Conservation (phyloP, 306 rosid species). For the Alnus glutinosa region DNA sequence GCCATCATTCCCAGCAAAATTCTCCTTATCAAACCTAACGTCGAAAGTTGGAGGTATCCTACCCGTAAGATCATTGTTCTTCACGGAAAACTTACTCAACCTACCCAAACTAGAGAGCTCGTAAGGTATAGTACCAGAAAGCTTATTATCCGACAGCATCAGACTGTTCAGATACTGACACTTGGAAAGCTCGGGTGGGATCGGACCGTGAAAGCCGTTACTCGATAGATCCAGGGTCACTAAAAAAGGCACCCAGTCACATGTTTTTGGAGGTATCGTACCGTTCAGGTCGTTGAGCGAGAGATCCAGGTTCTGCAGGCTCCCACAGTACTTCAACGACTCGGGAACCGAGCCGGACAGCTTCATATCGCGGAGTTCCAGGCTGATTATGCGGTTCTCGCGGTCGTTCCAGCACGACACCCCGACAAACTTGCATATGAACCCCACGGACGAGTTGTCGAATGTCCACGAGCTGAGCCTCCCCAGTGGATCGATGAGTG, state of each 20-base stretch:
- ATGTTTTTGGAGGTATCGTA: constrained; percentile 57
- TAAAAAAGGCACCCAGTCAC: constrained; percentile 72
- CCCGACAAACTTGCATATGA: constrained; percentile 65
- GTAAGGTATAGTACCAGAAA: constrained; percentile 67
- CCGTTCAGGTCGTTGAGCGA: constrained; percentile 51
- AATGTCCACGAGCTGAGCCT: constrained; percentile 57
- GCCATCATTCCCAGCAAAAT: constrained; percentile 68
- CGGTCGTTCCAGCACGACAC: constrained; percentile 72
- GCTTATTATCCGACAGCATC: constrained; percentile 48
- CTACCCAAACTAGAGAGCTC: constrained; percentile 54
- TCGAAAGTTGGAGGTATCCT: constrained; percentile 45
- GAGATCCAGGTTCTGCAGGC: constrained; percentile 65
- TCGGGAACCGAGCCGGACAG: constrained; percentile 60
- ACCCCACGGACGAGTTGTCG: constrained; percentile 55
- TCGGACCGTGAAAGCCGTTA: constrained; percentile 53
- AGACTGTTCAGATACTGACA: constrained; percentile 66
- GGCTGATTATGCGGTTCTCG: constrained; percentile 63
- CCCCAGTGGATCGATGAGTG: constrained; percentile 34
- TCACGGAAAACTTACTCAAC: constrained; percentile 63
- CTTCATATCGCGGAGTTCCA: constrained; percentile 51
- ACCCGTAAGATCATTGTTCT: constrained; percentile 65
- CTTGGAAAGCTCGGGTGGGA: constrained; percentile 51
- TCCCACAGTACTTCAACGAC: constrained; percentile 58
- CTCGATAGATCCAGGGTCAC: constrained; percentile 60
- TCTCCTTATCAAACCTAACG: constrained; percentile 30